Evolutionary conservation across 2,329 filamentous ascomycete species (phyloP), one percentile per base, ranked within the genome.

Genomic region (Ramichloridium luteum): DNA sequence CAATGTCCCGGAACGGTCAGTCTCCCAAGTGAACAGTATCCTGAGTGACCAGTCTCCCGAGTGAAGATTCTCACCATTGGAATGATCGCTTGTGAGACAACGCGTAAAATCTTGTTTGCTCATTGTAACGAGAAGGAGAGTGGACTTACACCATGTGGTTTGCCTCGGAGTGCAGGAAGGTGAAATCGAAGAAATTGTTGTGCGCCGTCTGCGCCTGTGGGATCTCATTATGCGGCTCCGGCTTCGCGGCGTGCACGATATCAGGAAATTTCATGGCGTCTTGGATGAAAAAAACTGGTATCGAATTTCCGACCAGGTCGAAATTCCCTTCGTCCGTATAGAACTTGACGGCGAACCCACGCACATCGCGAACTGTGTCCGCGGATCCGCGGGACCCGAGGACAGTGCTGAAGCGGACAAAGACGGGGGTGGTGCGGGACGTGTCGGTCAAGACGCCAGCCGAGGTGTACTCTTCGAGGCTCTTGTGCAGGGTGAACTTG

Each of bases 361-460:
- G 72, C 2, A 85, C 78, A 61, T 90, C 81, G n/a, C 82, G 72
- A 1, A 85, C 81, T 0, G 80, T 86, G 50, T 90, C 82, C 4
- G 80, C 78, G 31, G 76, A 81, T 9, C 81, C 82, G 18, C 75
- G 68, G 49, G 74, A 81, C 83, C 81, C 0, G 13, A 75, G 72
- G 6, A 85, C 80, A 2, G 82, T 88, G 0, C 80, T 88, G 54
- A 90, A 86, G 1, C 81, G 74, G 11, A 80, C 48, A 48, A 83
- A 82, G 1, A 81, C 61, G 0, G 68, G 74, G 0, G 79, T 84
- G 18, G 67, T 70, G 16, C 75, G 68, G 0, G 69, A 72, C 0
- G 75, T 81, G 39, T 82, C 77, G 2, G 71, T 82, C 27, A 83
- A 56, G 3, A 82, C 64, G 4, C 67, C 67, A 1, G 78, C 78